Base-by-base conservation (phyloP, 1,284 basidiomycete species). In the Afroboletus lepidellus region DNA sequence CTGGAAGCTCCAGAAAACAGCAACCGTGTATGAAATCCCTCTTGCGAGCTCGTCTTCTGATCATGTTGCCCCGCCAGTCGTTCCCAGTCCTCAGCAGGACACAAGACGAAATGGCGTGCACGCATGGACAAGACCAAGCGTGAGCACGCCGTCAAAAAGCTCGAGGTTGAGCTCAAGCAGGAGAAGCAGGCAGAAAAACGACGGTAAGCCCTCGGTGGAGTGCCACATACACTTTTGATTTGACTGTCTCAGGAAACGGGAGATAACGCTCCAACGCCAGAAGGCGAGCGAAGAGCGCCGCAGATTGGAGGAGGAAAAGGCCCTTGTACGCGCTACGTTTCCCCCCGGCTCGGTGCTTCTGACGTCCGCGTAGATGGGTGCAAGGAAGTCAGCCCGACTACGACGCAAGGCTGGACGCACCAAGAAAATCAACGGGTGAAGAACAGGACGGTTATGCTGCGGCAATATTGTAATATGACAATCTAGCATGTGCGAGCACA, bases 391-490 rank as follows among this genome's bases (percentile, higher is more conserved):
- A 38, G 85, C 85, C 11, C 76, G 89, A 50, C 72, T 87, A 44
- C 79, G 83, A 52, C 80, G 84, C 49, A 85, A 74, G 71, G 82
- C 81, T 50, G 89, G 89, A 37, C 75, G 87, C 36, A 83, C 81
- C 41, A 92, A 90, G 67, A 90, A 90, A 69, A 79, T 92, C 54
- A 87, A 86, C 56, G 83, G 83, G 29, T 88, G 64, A 80, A 53
- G 8, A 7, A 8, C 23, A 11, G 8, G 4, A 30, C 34, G 18
- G n/a, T 8, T 13, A 32, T n/a, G 16, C 16, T n/a, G 16, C 36
- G 7, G 21, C 5, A 23, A 25, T 55, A 30, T 18, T 38, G 39
- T 37, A 41, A 48, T 15, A 5, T 56, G 34, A 47, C 44, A 41
- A 34, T 37, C 41, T 38, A 47, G 51, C 54, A 5, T 36, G 43